Percentiles rank a stretch among this genome's conserved stretches.
Conservation (phyloP, 768 basidiomycete species). For the Lactifluus piperatus region DNA sequence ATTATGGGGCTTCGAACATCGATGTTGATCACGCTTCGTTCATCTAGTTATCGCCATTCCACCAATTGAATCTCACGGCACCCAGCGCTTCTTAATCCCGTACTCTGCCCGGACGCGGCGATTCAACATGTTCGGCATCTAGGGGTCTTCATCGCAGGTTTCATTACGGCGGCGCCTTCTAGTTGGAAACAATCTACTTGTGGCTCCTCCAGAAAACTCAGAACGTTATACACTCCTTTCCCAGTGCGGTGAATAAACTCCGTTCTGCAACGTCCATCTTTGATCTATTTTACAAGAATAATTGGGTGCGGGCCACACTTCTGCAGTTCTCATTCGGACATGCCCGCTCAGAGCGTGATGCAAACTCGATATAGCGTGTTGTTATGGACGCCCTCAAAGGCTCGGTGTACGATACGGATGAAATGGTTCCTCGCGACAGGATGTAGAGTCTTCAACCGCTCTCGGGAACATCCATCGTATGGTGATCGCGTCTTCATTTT, state of each 20-base stretch:
- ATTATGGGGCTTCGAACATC: background rate
- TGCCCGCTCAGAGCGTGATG: conserved; percentile 21
- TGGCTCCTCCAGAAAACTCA: conserved; percentile 34
- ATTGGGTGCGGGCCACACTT: conserved; percentile 30
- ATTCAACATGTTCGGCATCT: conserved; percentile 37
- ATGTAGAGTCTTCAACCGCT: conserved; percentile 45
- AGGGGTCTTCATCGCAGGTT: conserved; percentile 41
- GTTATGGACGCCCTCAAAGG: conserved; percentile 24
- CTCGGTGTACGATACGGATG: too few species aligned
- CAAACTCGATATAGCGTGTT: conserved; percentile 48
- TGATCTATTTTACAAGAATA: conserved; percentile 40
- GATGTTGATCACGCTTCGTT: conserved; percentile 4
- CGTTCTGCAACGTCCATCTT: conserved; percentile 60
- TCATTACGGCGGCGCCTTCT: conserved; percentile 53
- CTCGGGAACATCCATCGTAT: conserved; percentile 29
- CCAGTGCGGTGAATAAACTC: conserved; percentile 19
- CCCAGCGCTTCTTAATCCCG: conserved; percentile 45
- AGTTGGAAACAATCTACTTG: conserved; percentile 26
- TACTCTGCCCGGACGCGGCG: conserved; percentile 48
- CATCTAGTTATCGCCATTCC: conserved; percentile 19
- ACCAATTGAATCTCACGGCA: conserved; percentile 32
- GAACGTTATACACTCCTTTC: background rate
- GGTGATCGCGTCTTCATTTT: conserved; percentile 24
- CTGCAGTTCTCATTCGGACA: conserved; percentile 38
- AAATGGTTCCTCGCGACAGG: conserved; percentile 38